Percentiles rank a stretch among this genome's conserved stretches.
Evolutionary conservation across 345 rosid species (phyloP).

Genomic region (Cardiospermum halicacabum): DNA sequence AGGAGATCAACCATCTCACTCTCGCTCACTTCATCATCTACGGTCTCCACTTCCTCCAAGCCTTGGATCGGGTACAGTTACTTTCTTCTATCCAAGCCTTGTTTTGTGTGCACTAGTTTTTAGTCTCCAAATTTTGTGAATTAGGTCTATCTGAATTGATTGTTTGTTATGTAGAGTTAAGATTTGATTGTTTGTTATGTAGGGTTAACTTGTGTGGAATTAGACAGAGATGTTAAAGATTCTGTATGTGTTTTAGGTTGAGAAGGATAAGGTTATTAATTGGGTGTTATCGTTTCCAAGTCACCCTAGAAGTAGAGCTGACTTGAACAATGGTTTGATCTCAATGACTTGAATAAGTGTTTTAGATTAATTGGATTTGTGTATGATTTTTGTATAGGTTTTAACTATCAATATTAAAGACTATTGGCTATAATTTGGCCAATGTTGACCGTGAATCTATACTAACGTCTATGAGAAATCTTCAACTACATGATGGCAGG

Average conservation of each 20-base stretch:
- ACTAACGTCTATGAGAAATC: conserved; percentile 63
- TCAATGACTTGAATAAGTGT: neutral
- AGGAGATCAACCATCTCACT: conserved; percentile 86
- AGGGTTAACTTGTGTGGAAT: neutral
- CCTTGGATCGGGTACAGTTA: conserved; percentile 68
- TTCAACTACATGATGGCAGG: conserved; percentile 91
- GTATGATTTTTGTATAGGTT: conserved; percentile 50
- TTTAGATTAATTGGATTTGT: neutral
- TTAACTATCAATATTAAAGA: conserved; percentile 48
- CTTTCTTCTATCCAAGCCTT: neutral
- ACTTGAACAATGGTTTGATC: conserved; percentile 42
- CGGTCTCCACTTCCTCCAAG: conserved; percentile 65
- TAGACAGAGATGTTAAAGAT: neutral
- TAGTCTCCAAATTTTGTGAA: neutral
- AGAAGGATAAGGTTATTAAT: conserved; percentile 46
- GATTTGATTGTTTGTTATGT: neutral
- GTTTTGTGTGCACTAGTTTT: neutral
- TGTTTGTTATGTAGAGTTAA: neutral
- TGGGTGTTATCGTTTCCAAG: conserved; percentile 89
- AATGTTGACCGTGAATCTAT: conserved; percentile 44
- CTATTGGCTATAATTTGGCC: conserved; percentile 52
- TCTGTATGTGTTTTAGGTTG: conserved; percentile 43
- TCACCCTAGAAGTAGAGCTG: conserved; percentile 39
- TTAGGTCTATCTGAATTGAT: no score
- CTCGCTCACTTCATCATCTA: conserved; percentile 81